Evolutionary conservation across 768 basidiomycete species (phyloP), one percentile per base, ranked within the genome.

Genomic region (Astraeus odoratus): DNA sequence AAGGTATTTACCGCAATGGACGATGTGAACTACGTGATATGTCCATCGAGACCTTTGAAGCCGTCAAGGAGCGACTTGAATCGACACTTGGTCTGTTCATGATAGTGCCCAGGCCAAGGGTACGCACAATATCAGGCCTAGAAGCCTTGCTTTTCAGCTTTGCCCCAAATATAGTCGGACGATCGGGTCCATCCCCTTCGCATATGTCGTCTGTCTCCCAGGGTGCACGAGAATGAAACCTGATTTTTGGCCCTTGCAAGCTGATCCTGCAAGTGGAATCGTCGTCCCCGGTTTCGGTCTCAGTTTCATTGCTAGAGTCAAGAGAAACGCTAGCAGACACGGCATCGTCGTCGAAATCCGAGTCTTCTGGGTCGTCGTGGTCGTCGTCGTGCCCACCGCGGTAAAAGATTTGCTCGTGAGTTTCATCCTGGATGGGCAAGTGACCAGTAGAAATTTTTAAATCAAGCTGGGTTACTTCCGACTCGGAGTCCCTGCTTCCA

Each of bases 171-270:
- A 57, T 47, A 52, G 58, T 51, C 43, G 63, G 58, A 19, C 68
- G 67, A 31, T 75, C 72, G 4, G 65, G 54, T 33, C 79, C 78
- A 25, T 71, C 77, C 55, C 73, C 74, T 24, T 69, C 61, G 3
- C 73, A 46, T 3, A 63, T 30, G 29, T 68, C 77, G 39, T 78
- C 83, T 29, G 73, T 64, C 64, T 89, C 86, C 87, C 87, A 91
- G 31, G 87, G 87, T 15, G 87, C 83, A 20, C 75, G 81, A 50
- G 83, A 85, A 62, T 87, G 84, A 57, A 87, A 79, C 41, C 81
- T 79, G 75, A 89, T 85, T 63, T 79, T 87, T 24, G 87, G 87
- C n/a, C 88, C 88, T 26, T 83, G 77, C 39, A 81, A 66, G 55
- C 83, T 87, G 63, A 88, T 76, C 43, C 81, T 73, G 47, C 72